Conservation (phyloP, 2,329 filamentous ascomycete genomes). For the Nothophoma quercina region DNA sequence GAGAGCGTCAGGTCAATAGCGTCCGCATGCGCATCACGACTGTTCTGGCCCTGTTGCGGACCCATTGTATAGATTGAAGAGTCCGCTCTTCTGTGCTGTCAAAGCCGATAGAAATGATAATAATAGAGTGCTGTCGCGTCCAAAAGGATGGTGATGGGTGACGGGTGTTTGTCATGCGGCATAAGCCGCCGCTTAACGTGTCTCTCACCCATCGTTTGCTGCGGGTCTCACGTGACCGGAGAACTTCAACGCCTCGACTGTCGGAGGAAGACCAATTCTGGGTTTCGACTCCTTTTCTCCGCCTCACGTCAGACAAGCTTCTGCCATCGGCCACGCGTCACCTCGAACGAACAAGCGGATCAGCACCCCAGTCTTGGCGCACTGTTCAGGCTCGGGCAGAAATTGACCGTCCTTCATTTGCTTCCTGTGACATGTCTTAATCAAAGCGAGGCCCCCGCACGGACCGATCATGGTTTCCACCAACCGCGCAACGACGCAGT, state of each 20-base stretch:
- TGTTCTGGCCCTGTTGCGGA: background rate
- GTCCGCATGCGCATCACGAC: constrained; percentile 12
- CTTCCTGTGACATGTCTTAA: constrained; percentile 23
- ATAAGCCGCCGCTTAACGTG: background rate
- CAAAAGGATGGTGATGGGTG: background rate
- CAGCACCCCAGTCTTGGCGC: constrained; percentile 9
- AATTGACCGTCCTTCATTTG: constrained; percentile 28
- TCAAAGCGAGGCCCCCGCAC: constrained; percentile 14
- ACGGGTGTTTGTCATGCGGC: background rate
- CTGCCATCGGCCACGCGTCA: background rate
- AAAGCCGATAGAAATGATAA: background rate
- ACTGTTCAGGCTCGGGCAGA: background rate
- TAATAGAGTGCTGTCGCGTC: background rate
- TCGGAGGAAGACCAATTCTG: background rate
- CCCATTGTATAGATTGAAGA: background rate
- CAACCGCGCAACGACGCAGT: constrained; percentile 4
- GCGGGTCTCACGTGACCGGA: constrained; percentile 4
- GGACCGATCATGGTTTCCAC: constrained; percentile 7
- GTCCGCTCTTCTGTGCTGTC: background rate
- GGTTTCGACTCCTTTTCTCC: background rate
- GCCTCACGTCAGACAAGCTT: background rate
- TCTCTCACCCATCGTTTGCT: constrained; percentile 1
- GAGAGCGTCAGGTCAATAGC: constrained; percentile 37
- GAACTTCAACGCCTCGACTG: background rate
- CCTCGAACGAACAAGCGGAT: constrained; percentile 6